Base-by-base conservation (phyloP, 768 basidiomycete species). In the Mycena haematopus region DNA sequence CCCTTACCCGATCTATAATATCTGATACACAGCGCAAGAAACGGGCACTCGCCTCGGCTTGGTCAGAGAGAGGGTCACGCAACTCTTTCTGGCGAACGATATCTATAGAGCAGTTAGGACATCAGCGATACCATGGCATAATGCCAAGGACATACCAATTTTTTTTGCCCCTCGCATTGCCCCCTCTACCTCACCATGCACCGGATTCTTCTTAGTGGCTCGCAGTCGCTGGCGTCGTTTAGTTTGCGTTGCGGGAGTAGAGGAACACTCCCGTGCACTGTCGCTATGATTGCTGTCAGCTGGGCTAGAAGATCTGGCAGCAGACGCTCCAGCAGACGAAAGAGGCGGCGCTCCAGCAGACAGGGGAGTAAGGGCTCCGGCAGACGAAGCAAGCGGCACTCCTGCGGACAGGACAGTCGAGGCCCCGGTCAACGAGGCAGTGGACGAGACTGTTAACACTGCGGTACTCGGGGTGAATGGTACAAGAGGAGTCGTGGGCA, bases 161-260 rank as follows among this genome's bases (percentile, higher is more conserved):
- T 17, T 1, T 25, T 45, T 33, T 8, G 19, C 21, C 9, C 55
- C 55, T 14, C 55, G 55, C 42, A 45, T 56, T 15, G 55, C 55
- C 21, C 55, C 42, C 2, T 44, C 55, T 13, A 56, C 44, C 22
- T 44, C 21, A 24, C 55, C 55, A 33, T 56, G 21, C 35, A 56
- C 2, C 2, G 38, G n/a, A 46, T 56, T 56, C 19, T 42, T 56
- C 17, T 31, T 27, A 8, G 55, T 29, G 9, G 45, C n/a, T 27
- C 55, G 42, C 3, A 45, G 7, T n/a, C 55, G 22, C 10, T 25
- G 40, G 40, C 19, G 4, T 42, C 40, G n/a, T 27, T 54, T 54
- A 19, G 38, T 29, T 4, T 25, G 22, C 33, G 40, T n/a, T 17
- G 19, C 1, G 40, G 40, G 24, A 9, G 35, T 40, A n/a, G n/a